These are phyloP conservation scores for Ceratobasidium sp. DNA, from an alignment of 1,284 basidiomycete species.

Conservation along the genomic window DNA sequence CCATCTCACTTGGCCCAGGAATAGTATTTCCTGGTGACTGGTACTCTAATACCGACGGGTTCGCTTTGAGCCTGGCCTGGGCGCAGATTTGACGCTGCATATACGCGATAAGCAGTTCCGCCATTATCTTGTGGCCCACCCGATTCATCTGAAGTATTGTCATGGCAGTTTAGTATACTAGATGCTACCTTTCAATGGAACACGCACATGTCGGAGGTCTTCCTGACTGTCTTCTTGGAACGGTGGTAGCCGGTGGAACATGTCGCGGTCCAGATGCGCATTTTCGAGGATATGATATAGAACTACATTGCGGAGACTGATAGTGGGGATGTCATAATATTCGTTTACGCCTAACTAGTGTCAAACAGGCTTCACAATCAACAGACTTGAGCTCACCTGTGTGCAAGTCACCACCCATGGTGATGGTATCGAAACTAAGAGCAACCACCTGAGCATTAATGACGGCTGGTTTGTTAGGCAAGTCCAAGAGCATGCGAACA, in stretches of 20 bases:
- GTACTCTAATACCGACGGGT: slow-evolving; percentile 45
- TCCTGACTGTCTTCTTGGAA: slow-evolving; percentile 25
- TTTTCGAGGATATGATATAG: slow-evolving; percentile 42
- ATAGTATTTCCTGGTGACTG: slow-evolving; percentile 47
- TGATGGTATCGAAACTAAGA: slow-evolving; percentile 41
- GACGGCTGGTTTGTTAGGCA: slow-evolving; percentile 44
- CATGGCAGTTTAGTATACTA: neutral
- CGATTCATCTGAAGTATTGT: slow-evolving; percentile 37
- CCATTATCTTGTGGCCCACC: slow-evolving; percentile 45
- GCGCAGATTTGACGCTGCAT: slow-evolving; percentile 52
- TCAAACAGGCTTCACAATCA: neutral
- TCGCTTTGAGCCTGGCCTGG: slow-evolving; percentile 47
- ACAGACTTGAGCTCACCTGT: slow-evolving; percentile 35
- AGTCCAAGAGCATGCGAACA: slow-evolving; percentile 39
- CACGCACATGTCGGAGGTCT: slow-evolving; percentile 44
- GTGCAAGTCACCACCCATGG: slow-evolving; percentile 45
- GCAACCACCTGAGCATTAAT: slow-evolving; percentile 44
- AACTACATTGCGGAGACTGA: slow-evolving; percentile 44
- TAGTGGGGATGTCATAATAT: slow-evolving; percentile 44
- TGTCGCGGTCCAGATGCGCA: slow-evolving; percentile 35
- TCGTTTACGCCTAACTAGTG: slow-evolving; percentile 40
- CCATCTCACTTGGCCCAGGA: slow-evolving; percentile 46
- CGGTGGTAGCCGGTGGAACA: slow-evolving; percentile 40
- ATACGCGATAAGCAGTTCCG: slow-evolving; percentile 51
- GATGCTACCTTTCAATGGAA: neutral